These are phyloP conservation scores for Ochromonas danica DNA, from an alignment of 108 stramenopile genomes.

Conservation along the genomic window DNA sequence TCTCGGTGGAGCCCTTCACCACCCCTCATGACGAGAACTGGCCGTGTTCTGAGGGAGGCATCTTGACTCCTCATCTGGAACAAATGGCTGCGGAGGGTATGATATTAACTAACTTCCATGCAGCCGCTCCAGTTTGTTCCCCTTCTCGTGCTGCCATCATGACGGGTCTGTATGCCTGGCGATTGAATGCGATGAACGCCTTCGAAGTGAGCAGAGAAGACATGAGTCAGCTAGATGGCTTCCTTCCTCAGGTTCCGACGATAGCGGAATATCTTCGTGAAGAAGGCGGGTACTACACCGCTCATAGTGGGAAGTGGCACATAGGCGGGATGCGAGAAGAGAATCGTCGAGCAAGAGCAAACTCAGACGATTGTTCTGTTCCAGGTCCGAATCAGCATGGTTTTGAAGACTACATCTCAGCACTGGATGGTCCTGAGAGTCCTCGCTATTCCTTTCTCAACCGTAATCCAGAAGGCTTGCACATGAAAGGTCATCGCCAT, in stretches of 20 bases:
- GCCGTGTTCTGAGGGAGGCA: not conserved
- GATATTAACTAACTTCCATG: constrained; percentile 28
- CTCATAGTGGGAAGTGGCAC: constrained; percentile 9
- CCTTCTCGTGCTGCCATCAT: constrained; percentile 3
- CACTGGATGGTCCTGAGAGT: constrained; percentile 11
- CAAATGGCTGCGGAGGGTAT: constrained; percentile 38
- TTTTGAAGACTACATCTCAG: constrained; percentile 20
- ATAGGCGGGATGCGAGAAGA: constrained; percentile 14
- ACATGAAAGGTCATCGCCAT: not conserved
- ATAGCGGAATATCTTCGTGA: not conserved
- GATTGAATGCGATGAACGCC: constrained; percentile 20
- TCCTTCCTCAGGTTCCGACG: constrained; percentile 10
- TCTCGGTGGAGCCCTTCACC: constrained; percentile 23
- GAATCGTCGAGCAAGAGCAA: not conserved
- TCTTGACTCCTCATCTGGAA: constrained; percentile 32
- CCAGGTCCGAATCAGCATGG: constrained; percentile 9
- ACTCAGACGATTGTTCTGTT: not conserved
- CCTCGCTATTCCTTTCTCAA: not conserved
- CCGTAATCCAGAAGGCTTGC: not conserved
- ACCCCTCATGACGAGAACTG: not conserved
- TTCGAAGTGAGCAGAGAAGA: constrained; percentile 5
- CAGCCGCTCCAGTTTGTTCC: constrained; percentile 28
- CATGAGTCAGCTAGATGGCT: not conserved
- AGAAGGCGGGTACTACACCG: not conserved
- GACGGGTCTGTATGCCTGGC: constrained; percentile 26